Evolutionary conservation across 2,329 filamentous ascomycete species (phyloP).

Genomic region (Ceratocystis colombiana): DNA sequence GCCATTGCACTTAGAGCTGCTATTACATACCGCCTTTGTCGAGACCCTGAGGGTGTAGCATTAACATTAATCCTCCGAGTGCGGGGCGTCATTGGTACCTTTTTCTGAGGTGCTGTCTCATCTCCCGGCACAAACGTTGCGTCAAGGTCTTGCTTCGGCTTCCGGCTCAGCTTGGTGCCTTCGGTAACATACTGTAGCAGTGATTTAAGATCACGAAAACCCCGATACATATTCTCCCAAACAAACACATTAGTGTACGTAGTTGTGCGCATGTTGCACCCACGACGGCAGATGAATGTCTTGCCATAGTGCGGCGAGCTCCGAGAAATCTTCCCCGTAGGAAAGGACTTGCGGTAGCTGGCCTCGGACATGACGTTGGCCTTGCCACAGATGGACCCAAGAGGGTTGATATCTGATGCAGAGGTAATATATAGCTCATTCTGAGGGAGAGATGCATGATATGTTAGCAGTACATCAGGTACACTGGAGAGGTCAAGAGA

Average conservation of each 20-base stretch:
- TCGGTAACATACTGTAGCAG: conserved; percentile 58
- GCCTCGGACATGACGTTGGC: conserved; percentile 67
- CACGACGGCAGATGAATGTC: conserved; percentile 79
- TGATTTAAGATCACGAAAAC: conserved; percentile 51
- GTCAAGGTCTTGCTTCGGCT: conserved; percentile 28
- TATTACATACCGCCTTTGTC: conserved; percentile 20
- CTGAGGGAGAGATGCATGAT: conserved; percentile 32
- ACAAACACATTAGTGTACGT: conserved; percentile 85
- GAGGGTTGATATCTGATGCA: conserved; percentile 74
- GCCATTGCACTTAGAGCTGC: neutral
- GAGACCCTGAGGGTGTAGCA: conserved; percentile 12
- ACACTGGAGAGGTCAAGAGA: neutral
- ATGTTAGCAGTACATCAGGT: neutral
- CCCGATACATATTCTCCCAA: conserved; percentile 77
- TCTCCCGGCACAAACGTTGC: neutral
- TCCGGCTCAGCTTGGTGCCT: conserved; percentile 58
- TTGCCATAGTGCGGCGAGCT: conserved; percentile 68
- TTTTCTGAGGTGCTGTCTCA: conserved; percentile 2
- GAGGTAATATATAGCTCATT: conserved; percentile 90
- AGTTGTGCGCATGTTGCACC: conserved; percentile 77
- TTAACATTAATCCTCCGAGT: conserved; percentile 17
- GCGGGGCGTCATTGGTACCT: conserved; percentile 20
- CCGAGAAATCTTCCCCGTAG: conserved; percentile 63
- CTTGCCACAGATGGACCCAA: conserved; percentile 83
- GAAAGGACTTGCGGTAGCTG: conserved; percentile 58